Percentiles rank a stretch among this genome's conserved stretches.
phyloP scores from a whole-genome alignment of 2,329 filamentous ascomycete species.

The Colletotrichum lupini region DNA sequence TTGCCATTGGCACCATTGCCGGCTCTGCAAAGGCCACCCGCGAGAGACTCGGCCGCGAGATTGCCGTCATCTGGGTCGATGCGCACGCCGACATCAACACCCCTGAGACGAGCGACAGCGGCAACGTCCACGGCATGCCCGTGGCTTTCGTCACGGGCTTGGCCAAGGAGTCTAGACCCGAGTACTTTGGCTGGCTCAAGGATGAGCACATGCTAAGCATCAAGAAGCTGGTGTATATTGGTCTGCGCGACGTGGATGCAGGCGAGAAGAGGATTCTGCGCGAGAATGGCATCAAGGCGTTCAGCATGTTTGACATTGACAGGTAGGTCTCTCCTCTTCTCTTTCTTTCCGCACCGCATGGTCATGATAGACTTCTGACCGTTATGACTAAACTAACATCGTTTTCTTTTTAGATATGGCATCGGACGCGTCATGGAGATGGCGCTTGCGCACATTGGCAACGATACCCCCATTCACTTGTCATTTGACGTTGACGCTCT shows the following conservation, averaged over 20 bases:
- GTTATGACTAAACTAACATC: neutral
- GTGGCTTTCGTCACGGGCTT: conserved; percentile 91
- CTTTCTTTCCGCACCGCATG: neutral
- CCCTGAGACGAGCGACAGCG: conserved; percentile 87
- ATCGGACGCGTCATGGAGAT: conserved; percentile 98
- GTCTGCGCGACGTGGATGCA: conserved; percentile 90
- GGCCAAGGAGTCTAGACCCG: conserved; percentile 78
- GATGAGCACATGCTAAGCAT: conserved; percentile 76
- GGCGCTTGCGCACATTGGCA: conserved; percentile 95
- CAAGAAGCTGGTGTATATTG: conserved; percentile 96
- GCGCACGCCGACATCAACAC: conserved; percentile 98
- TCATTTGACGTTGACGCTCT: conserved; percentile 97
- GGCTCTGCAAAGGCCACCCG: conserved; percentile 88
- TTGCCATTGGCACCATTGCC: conserved; percentile 92
- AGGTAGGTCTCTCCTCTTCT: conserved; percentile 45
- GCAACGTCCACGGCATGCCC: conserved; percentile 98
- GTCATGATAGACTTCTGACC: too few relatives aligned
- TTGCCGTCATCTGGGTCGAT: conserved; percentile 98
- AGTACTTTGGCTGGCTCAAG: conserved; percentile 91
- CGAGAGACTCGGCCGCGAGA: conserved; percentile 83
- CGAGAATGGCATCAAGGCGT: conserved; percentile 92
- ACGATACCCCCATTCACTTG: conserved; percentile 94
- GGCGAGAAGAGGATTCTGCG: conserved; percentile 92
- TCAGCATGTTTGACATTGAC: conserved; percentile 99
- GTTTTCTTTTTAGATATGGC: conserved; percentile 65